Base-by-base conservation (phyloP, 768 basidiomycete species). In the Trametopsis cervina region DNA sequence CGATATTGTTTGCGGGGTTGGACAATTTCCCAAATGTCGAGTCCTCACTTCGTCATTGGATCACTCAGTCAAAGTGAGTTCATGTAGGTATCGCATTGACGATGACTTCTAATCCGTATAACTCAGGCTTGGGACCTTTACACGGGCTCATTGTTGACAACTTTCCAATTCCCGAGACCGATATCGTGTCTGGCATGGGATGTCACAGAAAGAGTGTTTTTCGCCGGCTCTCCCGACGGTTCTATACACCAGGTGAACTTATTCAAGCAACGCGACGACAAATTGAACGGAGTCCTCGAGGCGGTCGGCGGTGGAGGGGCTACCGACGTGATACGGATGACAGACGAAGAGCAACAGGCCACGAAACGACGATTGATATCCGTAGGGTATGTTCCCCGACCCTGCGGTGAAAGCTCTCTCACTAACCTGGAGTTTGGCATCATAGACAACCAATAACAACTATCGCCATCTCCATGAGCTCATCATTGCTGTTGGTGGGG, bases 121-220 rank as follows among this genome's bases (percentile, higher is more conserved):
- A n/a, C n/a, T 4, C 58, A 89, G 90, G 63, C 91, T 25, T 92
- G 90, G 89, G 88, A 90, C 64, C 66, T 88, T 17, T 70, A 84
- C 12, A 80, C 89, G 0, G 76, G 76, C 42, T 72, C 82, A 11
- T 73, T 97, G 13, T 69, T 98, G 21, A 83, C 87, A 4, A 93
- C 94, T 0, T 95, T 95, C 63, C 75, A 83, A 55, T 93, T 96
- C 55, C 89, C 92, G 13, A 73, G 81, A 47, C 77, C 88, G 1
- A 81, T 94, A 26, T 68, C 76, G 4, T 77, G 70, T 46, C 59
- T 94, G 15, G 78, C 79, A 9, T 85, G 88, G 76, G 93, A 97
- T 56, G 59, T 77, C n/a, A 79, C 83, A 0, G 95, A 97, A 67
- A 78, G 94, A 21, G 70, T 85, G 41, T 90, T 97, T 65, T 93